A percentile compares a stretch with the other conserved stretches of the same genome.
phyloP scores from a whole-genome alignment of 257 asterid species.

The Solanum sitiens region DNA sequence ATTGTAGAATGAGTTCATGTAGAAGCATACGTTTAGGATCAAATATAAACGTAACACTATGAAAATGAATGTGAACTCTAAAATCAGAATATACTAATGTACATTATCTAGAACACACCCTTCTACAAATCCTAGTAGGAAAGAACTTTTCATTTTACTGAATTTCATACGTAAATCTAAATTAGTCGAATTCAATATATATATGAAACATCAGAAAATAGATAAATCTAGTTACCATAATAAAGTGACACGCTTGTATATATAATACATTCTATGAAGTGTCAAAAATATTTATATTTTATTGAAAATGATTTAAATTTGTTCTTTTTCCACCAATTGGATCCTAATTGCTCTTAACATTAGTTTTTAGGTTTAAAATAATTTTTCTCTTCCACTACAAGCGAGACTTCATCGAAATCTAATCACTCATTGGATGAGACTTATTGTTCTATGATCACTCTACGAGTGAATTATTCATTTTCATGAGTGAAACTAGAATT shows the following conservation, averaged over 20 bases:
- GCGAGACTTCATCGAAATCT: neutral
- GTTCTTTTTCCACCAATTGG: neutral
- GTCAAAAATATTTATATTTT: neutral
- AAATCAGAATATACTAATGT: neutral
- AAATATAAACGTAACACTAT: neutral
- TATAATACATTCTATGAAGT: neutral
- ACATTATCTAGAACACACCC: neutral
- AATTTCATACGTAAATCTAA: neutral
- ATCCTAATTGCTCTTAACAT: neutral
- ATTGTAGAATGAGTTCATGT: neutral
- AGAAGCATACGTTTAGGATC: neutral
- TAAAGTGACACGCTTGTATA: neutral
- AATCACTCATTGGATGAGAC: no score
- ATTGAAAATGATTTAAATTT: neutral
- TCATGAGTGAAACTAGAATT: accelerated
- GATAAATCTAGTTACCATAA: neutral
- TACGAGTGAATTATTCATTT: neutral
- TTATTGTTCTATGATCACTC: neutral
- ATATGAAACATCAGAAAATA: neutral
- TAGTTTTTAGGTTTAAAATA: neutral
- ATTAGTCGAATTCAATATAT: neutral
- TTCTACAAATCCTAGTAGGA: neutral
- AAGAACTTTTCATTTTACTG: neutral
- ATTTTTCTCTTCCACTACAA: neutral
- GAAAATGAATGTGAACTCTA: neutral